A percentile compares a stretch with the other conserved stretches of the same genome.
Conservation (phyloP, 2,329 filamentous ascomycete species). For the Botrytis porri region DNA sequence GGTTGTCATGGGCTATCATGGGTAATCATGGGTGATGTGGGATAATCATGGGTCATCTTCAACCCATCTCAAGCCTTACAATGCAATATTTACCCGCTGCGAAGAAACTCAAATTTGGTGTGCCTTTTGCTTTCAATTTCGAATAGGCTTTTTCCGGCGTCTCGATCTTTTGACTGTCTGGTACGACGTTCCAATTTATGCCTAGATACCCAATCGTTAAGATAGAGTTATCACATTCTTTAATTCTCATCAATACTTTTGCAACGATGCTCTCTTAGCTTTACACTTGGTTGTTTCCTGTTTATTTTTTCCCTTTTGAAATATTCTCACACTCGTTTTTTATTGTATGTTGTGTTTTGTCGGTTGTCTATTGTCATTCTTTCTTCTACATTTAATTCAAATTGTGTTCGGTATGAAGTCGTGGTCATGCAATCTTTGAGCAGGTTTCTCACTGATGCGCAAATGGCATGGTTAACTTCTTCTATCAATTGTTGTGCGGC, state of each 20-base stretch:
- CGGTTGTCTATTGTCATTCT: neutral
- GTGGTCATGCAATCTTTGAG: conserved; percentile 36
- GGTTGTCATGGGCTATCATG: neutral
- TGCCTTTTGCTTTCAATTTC: conserved; percentile 6
- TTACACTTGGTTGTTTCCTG: neutral
- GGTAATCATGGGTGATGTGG: neutral
- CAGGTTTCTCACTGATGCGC: conserved; percentile 37
- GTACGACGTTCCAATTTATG: conserved; percentile 9
- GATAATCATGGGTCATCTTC: conserved; percentile 10
- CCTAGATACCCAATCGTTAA: conserved; percentile 13
- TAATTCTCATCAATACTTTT: neutral
- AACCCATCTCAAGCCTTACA: conserved; percentile 9
- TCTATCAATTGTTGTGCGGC: conserved; percentile 34
- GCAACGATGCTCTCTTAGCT: conserved; percentile 7
- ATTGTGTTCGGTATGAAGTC: conserved; percentile 32
- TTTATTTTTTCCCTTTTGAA: neutral
- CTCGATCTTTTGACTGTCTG: conserved; percentile 13
- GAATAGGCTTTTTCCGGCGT: conserved; percentile 13
- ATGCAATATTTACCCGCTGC: conserved; percentile 19
- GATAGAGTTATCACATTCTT: conserved; percentile 12
- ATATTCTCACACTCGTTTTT: conserved; percentile 5
- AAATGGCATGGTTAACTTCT: conserved; percentile 33
- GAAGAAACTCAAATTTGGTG: neutral
- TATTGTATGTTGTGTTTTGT: neutral
- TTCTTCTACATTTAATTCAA: neutral